A percentile compares a stretch with the other conserved stretches of the same genome.
These are phyloP conservation scores for Fraxinus paxiana DNA, from an alignment of 305 asterid genomes.

Conservation along the genomic window DNA sequence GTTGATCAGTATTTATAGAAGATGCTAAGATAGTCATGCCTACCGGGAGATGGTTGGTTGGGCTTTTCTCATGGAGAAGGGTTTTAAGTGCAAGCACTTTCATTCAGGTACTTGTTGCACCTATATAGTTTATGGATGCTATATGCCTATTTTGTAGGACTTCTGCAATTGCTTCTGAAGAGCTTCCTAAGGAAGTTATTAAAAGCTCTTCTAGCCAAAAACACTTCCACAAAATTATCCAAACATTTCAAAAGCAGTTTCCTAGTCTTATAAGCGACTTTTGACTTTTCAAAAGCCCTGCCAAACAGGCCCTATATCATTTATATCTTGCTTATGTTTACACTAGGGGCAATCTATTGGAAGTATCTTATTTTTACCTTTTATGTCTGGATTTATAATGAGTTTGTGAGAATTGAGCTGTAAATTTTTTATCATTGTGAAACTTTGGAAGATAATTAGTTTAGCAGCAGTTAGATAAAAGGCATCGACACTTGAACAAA, in stretches of 20 bases:
- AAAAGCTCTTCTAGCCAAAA: neutral
- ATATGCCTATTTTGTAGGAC: neutral
- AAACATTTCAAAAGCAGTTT: neutral
- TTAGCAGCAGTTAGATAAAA: neutral
- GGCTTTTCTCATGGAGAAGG: constrained; percentile 39
- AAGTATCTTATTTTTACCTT: neutral
- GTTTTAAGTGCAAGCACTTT: constrained; percentile 36
- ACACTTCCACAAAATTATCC: neutral
- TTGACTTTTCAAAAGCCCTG: neutral
- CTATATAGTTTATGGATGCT: neutral
- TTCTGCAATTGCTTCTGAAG: neutral
- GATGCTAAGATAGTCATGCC: constrained; percentile 25
- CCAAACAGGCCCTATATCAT: neutral
- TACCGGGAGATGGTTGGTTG: constrained; percentile 34
- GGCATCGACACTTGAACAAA: neutral
- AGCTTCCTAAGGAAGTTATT: neutral
- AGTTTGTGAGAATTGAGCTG: neutral
- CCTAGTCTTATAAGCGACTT: neutral
- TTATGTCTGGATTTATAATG: neutral
- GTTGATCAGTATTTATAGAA: constrained; percentile 29
- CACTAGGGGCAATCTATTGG: neutral
- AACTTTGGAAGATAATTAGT: neutral
- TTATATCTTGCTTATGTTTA: neutral
- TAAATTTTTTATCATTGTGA: neutral
- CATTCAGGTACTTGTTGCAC: constrained; percentile 44